These are phyloP conservation scores for Nothomitra cinnamomea DNA, from an alignment of 2,329 filamentous ascomycete genomes.

Conservation along the genomic window DNA sequence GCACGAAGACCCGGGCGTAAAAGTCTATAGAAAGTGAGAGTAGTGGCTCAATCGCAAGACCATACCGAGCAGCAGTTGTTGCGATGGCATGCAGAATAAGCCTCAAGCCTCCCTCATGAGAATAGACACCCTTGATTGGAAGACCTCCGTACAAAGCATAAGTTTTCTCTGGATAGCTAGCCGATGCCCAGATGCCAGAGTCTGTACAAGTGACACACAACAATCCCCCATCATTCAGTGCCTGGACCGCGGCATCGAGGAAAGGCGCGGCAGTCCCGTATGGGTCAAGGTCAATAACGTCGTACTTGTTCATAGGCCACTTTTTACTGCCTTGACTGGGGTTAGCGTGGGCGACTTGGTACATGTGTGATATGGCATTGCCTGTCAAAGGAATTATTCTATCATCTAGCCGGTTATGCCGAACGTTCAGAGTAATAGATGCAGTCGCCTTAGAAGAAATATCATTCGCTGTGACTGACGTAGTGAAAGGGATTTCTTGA, in stretches of 20 bases:
- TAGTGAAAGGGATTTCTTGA: slow-evolving; percentile 73
- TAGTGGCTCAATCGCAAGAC: slow-evolving; percentile 74
- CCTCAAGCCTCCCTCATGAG: slow-evolving; percentile 77
- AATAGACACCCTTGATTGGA: slow-evolving; percentile 67
- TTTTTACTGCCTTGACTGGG: slow-evolving; percentile 21
- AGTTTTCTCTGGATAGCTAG: slow-evolving; percentile 85
- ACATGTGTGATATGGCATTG: slow-evolving; percentile 88
- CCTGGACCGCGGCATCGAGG: slow-evolving; percentile 77
- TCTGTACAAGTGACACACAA: slow-evolving; percentile 95
- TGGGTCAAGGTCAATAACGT: slow-evolving; percentile 91
- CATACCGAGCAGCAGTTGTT: slow-evolving; percentile 65
- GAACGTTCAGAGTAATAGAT: slow-evolving; percentile 69
- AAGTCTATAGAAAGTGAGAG: slow-evolving; percentile 92
- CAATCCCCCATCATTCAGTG: slow-evolving; percentile 72
- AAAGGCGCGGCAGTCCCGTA: slow-evolving; percentile 91
- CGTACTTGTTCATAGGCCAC: slow-evolving; percentile 43
- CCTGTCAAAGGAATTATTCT: slow-evolving; percentile 59
- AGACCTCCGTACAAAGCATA: slow-evolving; percentile 87
- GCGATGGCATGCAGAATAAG: slow-evolving; percentile 73
- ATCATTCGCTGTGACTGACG: slow-evolving; percentile 77
- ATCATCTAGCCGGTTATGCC: slow-evolving; percentile 59
- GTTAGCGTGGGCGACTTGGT: slow-evolving; percentile 40
- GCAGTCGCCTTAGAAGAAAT: slow-evolving; percentile 60
- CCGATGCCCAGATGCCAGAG: slow-evolving; percentile 84
- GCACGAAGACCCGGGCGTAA: slow-evolving; percentile 79